Conservation (phyloP, 176 grass and related monocot species). For the Chrysopogon serrulatus region DNA sequence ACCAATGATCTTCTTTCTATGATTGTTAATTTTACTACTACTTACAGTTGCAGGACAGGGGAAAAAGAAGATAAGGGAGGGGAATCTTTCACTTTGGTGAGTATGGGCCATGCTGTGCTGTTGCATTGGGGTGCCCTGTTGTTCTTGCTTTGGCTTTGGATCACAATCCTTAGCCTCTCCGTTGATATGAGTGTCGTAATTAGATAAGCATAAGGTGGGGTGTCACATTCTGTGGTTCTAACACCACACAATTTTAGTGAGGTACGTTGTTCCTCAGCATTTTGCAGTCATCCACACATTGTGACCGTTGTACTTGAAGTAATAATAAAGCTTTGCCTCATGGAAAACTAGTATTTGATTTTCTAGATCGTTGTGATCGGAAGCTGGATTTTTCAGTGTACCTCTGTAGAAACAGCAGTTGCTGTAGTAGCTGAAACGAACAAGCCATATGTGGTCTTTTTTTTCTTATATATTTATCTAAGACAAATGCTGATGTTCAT, state of each 20-base stretch:
- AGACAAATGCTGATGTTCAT: not conserved
- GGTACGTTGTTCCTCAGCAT: not conserved
- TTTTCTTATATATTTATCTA: too few species aligned
- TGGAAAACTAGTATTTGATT: not conserved
- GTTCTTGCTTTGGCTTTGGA: not conserved
- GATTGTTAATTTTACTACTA: not conserved
- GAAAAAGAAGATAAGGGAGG: not conserved
- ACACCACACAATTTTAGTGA: not conserved
- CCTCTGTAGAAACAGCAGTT: too few species aligned
- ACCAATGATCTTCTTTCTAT: not conserved
- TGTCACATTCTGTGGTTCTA: slow-evolving; percentile 4
- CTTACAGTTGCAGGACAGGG: not conserved
- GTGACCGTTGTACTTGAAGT: not conserved
- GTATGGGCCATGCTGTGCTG: slow-evolving; percentile 1
- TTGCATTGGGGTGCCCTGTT: not conserved
- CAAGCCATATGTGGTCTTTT: too few species aligned
- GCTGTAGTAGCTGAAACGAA: too few species aligned
- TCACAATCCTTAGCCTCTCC: not conserved
- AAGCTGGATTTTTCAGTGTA: too few species aligned
- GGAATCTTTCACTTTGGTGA: not conserved
- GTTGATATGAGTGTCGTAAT: not conserved
- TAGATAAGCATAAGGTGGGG: slow-evolving; percentile 3
- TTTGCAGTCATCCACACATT: not conserved
- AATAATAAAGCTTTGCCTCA: not conserved
- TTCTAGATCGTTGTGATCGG: too few species aligned